Percentiles rank a stretch among this genome's conserved stretches.
Conservation (phyloP, 2,329 filamentous ascomycete genomes). For the Aspergillus hiratsukae region DNA sequence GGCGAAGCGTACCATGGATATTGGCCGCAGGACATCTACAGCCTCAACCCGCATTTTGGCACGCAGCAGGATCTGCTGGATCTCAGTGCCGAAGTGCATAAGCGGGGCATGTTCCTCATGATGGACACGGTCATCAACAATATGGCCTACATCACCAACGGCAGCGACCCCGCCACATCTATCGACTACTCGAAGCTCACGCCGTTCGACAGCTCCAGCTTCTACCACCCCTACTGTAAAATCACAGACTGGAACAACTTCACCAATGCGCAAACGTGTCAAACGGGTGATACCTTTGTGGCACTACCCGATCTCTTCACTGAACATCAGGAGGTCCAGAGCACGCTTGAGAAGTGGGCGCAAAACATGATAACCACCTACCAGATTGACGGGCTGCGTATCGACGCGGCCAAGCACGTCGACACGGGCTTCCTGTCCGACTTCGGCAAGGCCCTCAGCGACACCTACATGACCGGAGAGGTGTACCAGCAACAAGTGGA, state of each 20-base stretch:
- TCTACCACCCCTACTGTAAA: conserved; percentile 26
- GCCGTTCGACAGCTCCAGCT: conserved; percentile 23
- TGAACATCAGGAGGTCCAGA: conserved; percentile 37
- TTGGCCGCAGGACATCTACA: conserved; percentile 46
- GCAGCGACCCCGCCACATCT: conserved; percentile 19
- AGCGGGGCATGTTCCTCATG: conserved; percentile 49
- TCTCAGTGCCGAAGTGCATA: conserved; percentile 43
- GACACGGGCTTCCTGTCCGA: conserved; percentile 39
- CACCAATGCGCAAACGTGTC: conserved; percentile 41
- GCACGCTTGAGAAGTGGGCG: conserved; percentile 41
- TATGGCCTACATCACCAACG: conserved; percentile 34
- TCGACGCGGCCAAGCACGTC: conserved; percentile 49
- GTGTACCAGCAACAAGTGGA: conserved; percentile 35
- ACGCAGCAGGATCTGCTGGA: conserved; percentile 44
- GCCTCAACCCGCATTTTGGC: conserved; percentile 48
- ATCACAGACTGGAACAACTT: conserved; percentile 32
- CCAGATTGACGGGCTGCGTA: conserved; percentile 46
- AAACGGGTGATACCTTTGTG: conserved; percentile 48
- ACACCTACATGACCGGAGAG: conserved; percentile 47
- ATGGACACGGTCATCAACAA: conserved; percentile 52
- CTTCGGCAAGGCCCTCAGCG: conserved; percentile 34
- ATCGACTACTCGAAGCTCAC: conserved; percentile 24
- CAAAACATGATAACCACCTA: conserved; percentile 41
- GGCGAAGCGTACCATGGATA: conserved; percentile 50
- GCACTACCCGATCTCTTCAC: conserved; percentile 46